These are phyloP conservation scores for Amyloporia xantha DNA, from an alignment of 768 basidiomycete species.

Conservation along the genomic window DNA sequence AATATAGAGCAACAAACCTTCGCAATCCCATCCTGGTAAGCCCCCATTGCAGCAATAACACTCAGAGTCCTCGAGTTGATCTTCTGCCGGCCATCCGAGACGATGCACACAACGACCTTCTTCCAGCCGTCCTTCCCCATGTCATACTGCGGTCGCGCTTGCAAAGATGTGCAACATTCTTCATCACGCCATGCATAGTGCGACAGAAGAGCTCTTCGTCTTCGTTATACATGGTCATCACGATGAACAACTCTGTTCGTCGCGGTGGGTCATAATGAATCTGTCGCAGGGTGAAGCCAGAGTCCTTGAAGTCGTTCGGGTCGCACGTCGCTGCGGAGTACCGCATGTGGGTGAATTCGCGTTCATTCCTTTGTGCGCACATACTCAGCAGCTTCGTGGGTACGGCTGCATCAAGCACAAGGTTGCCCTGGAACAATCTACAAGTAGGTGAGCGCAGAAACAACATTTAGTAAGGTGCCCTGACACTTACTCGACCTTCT, in stretches of 20 bases:
- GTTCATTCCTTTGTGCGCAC: slow-evolving; percentile 68
- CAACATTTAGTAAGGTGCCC: background rate
- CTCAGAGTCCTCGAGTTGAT: slow-evolving; percentile 79
- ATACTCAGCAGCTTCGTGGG: slow-evolving; percentile 87
- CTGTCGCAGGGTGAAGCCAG: slow-evolving; percentile 84
- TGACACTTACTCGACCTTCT: slow-evolving; percentile 73
- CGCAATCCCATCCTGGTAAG: slow-evolving; percentile 90
- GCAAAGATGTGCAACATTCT: slow-evolving; percentile 86
- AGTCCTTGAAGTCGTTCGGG: slow-evolving; percentile 82
- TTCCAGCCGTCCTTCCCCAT: slow-evolving; percentile 99
- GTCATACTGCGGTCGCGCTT: slow-evolving; percentile 84
- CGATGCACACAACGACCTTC: slow-evolving; percentile 92
- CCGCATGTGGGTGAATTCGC: slow-evolving; percentile 94
- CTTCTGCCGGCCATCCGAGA: slow-evolving; percentile 80
- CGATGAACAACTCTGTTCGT: slow-evolving; percentile 91
- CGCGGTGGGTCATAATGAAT: slow-evolving; percentile 87
- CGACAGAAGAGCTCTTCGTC: slow-evolving; percentile 85
- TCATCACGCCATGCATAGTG: slow-evolving; percentile 95
- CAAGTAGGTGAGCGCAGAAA: background rate
- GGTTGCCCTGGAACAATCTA: slow-evolving; percentile 87
- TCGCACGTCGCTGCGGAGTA: slow-evolving; percentile 96
- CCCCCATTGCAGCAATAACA: slow-evolving; percentile 89
- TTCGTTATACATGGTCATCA: slow-evolving; percentile 98
- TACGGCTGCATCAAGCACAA: slow-evolving; percentile 85
- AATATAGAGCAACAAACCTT: slow-evolving; percentile 42